Evolutionary conservation across 1,139 yeast species (phyloP).

Genomic region (Pichia sp.): DNA sequence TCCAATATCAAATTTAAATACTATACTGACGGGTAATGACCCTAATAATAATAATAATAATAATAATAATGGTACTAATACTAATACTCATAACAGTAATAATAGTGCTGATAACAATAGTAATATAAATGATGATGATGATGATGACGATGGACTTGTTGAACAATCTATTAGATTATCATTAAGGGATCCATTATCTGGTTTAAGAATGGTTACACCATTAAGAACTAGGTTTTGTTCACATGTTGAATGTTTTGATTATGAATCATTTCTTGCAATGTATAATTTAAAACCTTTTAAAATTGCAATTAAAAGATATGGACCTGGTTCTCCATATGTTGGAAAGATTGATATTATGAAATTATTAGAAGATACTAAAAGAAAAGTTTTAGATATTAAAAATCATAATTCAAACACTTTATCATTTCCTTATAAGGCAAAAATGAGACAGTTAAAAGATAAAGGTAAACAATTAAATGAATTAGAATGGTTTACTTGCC

Average conservation of each 20-base stretch:
- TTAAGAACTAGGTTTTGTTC: conserved; percentile 27
- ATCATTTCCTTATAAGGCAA: conserved; percentile 20
- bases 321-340: conserved; percentile 9
- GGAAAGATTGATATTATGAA: conserved; percentile 20
- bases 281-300: conserved; percentile 25
- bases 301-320: conserved; percentile 19
- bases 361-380: conserved; percentile 24
- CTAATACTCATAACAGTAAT: background rate
- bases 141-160: conserved; percentile 26
- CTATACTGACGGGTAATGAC: no score
- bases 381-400: conserved; percentile 18
- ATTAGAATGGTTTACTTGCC: conserved; percentile 28
- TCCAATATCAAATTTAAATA: background rate
- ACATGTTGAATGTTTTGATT: conserved; percentile 30
- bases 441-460: conserved; percentile 17
- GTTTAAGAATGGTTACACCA: conserved; percentile 24
- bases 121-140: background rate
- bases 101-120: background rate
- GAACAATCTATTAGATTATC: conserved; percentile 25
- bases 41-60: conserved; percentile 1
- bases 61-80: background rate
- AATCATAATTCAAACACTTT: conserved; percentile 19
- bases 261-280: conserved; percentile 25
- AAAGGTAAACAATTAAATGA: conserved; percentile 19
- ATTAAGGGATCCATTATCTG: conserved; percentile 27